Base-by-base conservation (phyloP, 192 early-diverging fungal genomes). In the Backusella mclennaniae region DNA sequence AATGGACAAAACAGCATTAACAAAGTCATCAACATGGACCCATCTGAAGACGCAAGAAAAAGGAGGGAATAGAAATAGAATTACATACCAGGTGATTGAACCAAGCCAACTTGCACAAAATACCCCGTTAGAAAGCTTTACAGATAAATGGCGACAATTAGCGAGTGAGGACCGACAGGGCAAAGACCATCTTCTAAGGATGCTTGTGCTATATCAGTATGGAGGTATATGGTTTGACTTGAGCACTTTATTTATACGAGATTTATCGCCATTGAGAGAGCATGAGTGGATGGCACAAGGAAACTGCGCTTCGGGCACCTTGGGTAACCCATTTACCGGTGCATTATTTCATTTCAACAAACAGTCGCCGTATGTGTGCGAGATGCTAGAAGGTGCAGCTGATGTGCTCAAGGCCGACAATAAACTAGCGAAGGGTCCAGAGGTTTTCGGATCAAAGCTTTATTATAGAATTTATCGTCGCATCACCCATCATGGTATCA, bases 141-240 rank as follows among this genome's bases (percentile, higher is more conserved):
- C 77, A 15, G 71, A 81, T 53, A 52, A 53, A 41, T 81, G 70
- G 35, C 23, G 26, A 19, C 52, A 38, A 12, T 41, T 76, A 36
- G 66, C 69, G 56, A 63, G 56, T 14, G 3, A 59, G 26, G 71
- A 77, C 17, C 42, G 69, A 35, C 35, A 41, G 19, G 33, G 73
- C 19, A 71, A 52, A 33, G 77, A 73, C 17, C 66, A 49, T 33
- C 44, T 77, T 15, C 36, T 81, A 26, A 31, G 76, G 46, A 49
- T 81, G 19, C 52, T 81, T 7, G 76, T 81, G 14, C 69, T 81
- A 11, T 74, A 77, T 29, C 67, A 73, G 21, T 71, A 74, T 69
- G 79, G 79, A 36, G 79, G 79, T 63, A 36, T 81, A 21, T 81
- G 79, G 79, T 81, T 81, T 68, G 76, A 81, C 19, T 66, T 70